Evolutionary conservation across 2,329 filamentous ascomycete genomes (phyloP), one percentile per base, ranked within the genome.

Genomic region (Sporothrix sp.): DNA sequence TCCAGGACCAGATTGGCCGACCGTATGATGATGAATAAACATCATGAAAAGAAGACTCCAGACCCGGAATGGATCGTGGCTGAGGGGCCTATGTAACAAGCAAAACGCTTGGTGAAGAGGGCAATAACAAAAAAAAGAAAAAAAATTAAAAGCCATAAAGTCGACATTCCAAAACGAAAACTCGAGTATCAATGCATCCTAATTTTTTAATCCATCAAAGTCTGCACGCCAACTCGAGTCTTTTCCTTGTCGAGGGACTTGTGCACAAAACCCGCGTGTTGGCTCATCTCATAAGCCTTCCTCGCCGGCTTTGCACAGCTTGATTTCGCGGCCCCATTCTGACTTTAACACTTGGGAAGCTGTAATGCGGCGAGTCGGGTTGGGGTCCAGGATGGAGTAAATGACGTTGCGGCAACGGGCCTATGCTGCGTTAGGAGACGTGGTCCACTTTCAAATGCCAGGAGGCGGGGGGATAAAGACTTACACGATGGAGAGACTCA

Each of bases 251-350:
- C n/a, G n/a, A n/a, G n/a, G n/a, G n/a, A n/a, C n/a, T n/a, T n/a
- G n/a, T n/a, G n/a, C n/a, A n/a, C n/a, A n/a, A n/a, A 28, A 28
- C 25, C 25, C 25, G 20, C 14, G 13, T 9, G 14, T 3, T n/a
- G 20, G 43, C n/a, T n/a, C n/a, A n/a, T 36, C 28, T 45, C 20
- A 45, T 45, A 45, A 45, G 68, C 93, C 93, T 75, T 97, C 90
- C 69, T 97, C 87, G 59, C 91, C 93, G 54, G 93, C 91, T 69
- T 90, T 93, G 73, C 93, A 98, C 52, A 97, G 78, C 70, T 90
- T 95, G 68, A 97, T 96, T 68, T 96, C 91, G 59, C 93, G 87
- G 59, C 93, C 89, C 93, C 93, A 98, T 72, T 98, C 93, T 4
- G 91, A 97, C 69, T 95, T 95, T 62, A 98, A 81, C 52, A 97